Evolutionary conservation across 768 basidiomycete species (phyloP), one percentile per base, ranked within the genome.

Genomic region (Suillus hirtellus): DNA sequence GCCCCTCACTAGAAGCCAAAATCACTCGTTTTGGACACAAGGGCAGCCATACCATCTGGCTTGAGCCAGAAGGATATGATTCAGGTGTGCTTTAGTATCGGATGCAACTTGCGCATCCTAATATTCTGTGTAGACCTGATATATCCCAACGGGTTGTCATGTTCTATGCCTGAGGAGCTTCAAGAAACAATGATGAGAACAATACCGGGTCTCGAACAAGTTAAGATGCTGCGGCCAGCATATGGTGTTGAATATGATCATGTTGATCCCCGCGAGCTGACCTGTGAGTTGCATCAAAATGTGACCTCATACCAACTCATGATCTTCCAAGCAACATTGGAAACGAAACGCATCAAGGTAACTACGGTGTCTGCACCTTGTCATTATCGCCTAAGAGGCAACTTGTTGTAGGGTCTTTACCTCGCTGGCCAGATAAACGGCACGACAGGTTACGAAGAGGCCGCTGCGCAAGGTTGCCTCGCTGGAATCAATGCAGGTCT

Each of bases 181-280:
- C 95, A 96, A 73, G 88, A 92, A 68, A 73, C 81, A 5, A 87
- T 96, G 86, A 85, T 96, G 77, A 87, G 89, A 14, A 93, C 93
- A 0, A 86, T 96, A 44, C 88, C 87, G 1, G 95, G 95, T 0
- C 78, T 96, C 34, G 92, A 95, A 75, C 87, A 89, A 34, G 95
- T 89, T 35, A 85, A 89, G 70, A 90, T 96, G 82, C 83, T 92
- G 4, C 78, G 82, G 67, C 94, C 94, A 1, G 95, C 93, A 0
- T 96, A 96, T 76, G 95, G 95, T 2, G 93, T 96, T 38, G 93
- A 96, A 72, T 96, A 96, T 66, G 95, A 96, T 70, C 88, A 93
- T 70, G 81, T 96, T 12, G 93, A 96, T 76, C 89, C 95, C 10
- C 79, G 92, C 24, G 94, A 95, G 66, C 81, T 96, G 43, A 78